phyloP scores from a whole-genome alignment of 2,329 filamentous ascomycete genomes.

The Graphilbum ipis-grandicollis region DNA sequence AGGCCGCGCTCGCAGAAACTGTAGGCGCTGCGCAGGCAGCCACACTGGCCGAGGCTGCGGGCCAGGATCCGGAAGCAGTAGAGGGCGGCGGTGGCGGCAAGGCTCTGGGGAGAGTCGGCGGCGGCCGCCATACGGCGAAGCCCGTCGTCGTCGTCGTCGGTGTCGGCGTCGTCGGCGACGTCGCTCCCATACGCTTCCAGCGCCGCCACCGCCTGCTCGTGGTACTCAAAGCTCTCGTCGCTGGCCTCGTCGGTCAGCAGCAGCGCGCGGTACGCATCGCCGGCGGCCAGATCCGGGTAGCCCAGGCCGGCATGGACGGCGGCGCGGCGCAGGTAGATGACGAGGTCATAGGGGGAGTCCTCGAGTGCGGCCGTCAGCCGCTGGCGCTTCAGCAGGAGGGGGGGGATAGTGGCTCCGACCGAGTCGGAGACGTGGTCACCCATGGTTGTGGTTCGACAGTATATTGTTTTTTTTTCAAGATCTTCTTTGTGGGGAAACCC shows the following conservation, averaged over 20 bases:
- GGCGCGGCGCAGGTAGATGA: slow-evolving; percentile 53
- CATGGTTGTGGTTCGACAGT: too few relatives aligned
- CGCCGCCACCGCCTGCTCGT: slow-evolving; percentile 45
- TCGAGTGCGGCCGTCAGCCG: slow-evolving; percentile 37
- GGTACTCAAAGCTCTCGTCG: slow-evolving; percentile 70
- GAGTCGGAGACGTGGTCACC: too few relatives aligned
- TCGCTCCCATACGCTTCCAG: slow-evolving; percentile 22
- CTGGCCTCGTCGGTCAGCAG: slow-evolving; percentile 65
- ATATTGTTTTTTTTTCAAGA: too few relatives aligned
- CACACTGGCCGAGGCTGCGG: slow-evolving; percentile 41
- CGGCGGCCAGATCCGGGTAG: slow-evolving; percentile 78
- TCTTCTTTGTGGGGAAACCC: too few relatives aligned
- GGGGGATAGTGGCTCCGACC: too few relatives aligned
- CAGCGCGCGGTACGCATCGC: slow-evolving; percentile 83
- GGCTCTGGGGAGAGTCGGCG: slow-evolving; percentile 10
- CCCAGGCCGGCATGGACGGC: slow-evolving; percentile 54
- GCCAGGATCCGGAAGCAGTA: slow-evolving; percentile 42
- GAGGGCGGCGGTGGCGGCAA: slow-evolving; percentile 32
- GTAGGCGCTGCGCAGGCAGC: slow-evolving; percentile 50
- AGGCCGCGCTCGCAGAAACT: slow-evolving; percentile 48
- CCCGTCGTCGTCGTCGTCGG: neutral
- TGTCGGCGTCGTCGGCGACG: neutral
- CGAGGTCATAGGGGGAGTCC: slow-evolving; percentile 38
- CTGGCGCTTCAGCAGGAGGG: slow-evolving; percentile 37
- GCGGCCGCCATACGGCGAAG: too few relatives aligned